phyloP scores from a whole-genome alignment of 257 asterid species.

The Jacaranda copaia region DNA sequence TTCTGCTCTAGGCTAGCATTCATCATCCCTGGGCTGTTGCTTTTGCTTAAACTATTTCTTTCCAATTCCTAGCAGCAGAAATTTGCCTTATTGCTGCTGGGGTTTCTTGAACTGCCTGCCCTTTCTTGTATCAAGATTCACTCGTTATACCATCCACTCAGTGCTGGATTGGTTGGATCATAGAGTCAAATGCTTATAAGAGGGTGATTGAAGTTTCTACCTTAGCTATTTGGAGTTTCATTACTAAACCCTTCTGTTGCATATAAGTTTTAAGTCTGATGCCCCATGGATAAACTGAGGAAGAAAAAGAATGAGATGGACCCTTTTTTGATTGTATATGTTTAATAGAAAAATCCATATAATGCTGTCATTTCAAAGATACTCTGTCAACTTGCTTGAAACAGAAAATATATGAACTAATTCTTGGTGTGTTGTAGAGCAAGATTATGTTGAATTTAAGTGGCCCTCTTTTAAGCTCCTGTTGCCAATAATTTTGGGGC shows the following conservation, averaged over 20 bases:
- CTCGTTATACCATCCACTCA: too few relatives aligned
- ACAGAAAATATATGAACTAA: not conserved
- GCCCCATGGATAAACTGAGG: not conserved
- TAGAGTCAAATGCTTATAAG: not conserved
- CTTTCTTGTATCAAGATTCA: not conserved
- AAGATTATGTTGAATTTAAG: constrained; percentile 21
- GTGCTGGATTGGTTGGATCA: not conserved
- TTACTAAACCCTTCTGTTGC: not conserved
- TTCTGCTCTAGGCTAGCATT: not conserved
- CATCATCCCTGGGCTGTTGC: not conserved
- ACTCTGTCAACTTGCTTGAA: not conserved
- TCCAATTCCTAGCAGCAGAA: not conserved
- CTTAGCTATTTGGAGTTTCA: not conserved
- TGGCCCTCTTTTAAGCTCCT: constrained; percentile 23
- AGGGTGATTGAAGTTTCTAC: not conserved
- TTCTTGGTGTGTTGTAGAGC: constrained; percentile 1
- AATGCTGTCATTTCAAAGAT: not conserved
- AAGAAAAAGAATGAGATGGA: constrained; percentile 7
- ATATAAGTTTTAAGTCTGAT: not conserved
- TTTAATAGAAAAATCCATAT: not conserved
- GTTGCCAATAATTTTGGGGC: constrained; percentile 38
- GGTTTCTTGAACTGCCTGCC: not conserved
- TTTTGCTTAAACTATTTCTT: not conserved
- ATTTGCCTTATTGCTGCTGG: not conserved
- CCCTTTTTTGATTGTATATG: not conserved